Base-by-base conservation (phyloP, 2,329 filamentous ascomycete species). In the Huntiella omanensis region DNA sequence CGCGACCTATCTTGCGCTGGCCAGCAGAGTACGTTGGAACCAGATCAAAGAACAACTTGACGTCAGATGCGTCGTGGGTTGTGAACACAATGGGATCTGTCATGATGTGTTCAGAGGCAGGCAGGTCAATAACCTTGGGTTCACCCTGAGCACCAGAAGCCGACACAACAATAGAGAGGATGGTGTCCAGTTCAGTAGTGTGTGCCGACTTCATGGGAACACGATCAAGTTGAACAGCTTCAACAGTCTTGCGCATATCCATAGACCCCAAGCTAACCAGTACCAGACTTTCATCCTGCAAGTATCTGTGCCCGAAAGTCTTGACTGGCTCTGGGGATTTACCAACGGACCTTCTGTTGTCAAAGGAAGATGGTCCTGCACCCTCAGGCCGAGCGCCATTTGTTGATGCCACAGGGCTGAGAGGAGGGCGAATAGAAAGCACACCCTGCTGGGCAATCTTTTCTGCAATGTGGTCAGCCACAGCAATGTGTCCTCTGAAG, bases 71-170 rank as follows among this genome's bases (percentile, higher is more conserved):
- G 57, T 96, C 84, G 1, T 63, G 70, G 0, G 88, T 80, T 48
- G 78, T 84, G 62, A 98, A 98, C 0, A 85, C 78, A 39, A 98
- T 84, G 0, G 91, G 91, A 55, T 95, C 88, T 0, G 91, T 96
- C 33, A 82, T 80, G 53, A 95, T 84, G 54, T 88, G 92, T 46
- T 95, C 88, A 54, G 95, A 85, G 1, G 95, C 81, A 0, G 91
- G 91, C 7, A 98, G 68, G 60, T 98, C 91, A 53, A 96, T 82
- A 17, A 88, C 80, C 1, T 82, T 86, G 0, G 86, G 77, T 56
- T 96, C 88, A 7, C 91, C 91, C 40, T 75, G 71, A 0, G 88
- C 91, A 11, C 85, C 85, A 50, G 72, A 78, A 0, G 91, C 87
- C 6, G 85, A 87, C 11, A 98, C 77, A 1, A 95, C 84, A 35